These are phyloP conservation scores for Perkinsus chesapeaki DNA, from an alignment of 169 alveolate species.

Conservation along the genomic window DNA sequence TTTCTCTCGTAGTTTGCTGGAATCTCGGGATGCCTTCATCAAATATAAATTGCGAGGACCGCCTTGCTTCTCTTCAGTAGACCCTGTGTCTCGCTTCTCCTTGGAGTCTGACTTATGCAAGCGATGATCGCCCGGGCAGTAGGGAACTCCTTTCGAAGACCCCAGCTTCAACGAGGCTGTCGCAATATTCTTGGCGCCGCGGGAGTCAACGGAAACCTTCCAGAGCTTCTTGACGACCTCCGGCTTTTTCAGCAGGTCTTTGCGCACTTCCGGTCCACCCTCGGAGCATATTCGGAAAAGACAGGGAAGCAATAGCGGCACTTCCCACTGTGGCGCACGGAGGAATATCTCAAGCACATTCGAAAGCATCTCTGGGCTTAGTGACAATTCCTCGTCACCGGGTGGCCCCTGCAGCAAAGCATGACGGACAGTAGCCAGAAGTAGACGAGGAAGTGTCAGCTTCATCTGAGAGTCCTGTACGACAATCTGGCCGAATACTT, in stretches of 20 bases:
- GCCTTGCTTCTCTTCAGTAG: neutral
- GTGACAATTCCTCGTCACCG: neutral
- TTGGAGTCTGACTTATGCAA: neutral
- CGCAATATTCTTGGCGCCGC: neutral
- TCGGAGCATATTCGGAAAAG: neutral
- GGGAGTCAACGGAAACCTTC: neutral
- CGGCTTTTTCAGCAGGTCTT: neutral
- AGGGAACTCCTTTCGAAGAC: neutral
- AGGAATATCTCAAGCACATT: neutral
- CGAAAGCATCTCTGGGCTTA: neutral
- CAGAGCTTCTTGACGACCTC: neutral
- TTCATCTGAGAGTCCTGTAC: neutral
- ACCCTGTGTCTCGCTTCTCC: neutral
- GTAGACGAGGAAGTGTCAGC: neutral
- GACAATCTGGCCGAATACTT: neutral
- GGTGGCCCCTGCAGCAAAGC: neutral
- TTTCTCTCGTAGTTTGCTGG: neutral
- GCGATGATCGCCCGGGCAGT: neutral
- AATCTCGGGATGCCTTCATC: neutral
- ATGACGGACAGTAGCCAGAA: neutral
- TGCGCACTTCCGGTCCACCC: neutral
- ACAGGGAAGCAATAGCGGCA: neutral
- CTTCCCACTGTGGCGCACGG: neutral
- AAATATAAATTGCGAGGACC: neutral
- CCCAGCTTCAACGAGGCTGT: neutral